Evolutionary conservation across 108 stramenopile genomes (phyloP), one percentile per base, ranked within the genome.

Genomic region (Nitzschia sp.): DNA sequence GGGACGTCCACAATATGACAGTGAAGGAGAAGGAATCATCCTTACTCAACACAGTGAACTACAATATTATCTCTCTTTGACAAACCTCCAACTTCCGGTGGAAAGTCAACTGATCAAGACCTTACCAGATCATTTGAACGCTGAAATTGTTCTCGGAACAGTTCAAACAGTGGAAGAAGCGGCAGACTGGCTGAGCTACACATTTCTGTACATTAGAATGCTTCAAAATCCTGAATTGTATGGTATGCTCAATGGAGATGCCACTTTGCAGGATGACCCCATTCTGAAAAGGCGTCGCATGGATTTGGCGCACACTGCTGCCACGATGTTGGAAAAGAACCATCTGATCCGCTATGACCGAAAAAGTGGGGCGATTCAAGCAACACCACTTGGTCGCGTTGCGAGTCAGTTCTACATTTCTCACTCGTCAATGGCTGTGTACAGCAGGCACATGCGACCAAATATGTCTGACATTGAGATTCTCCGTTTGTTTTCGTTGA

Each of bases 11-110:
- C 98, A 98, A 80, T 98, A 96, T 68, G 99, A 99, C 81, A 91
- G 80, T 17, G 95, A 96, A 77, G 98, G 98, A 29, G 98, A 99
- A 80, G 99, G 97, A 43, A 98, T 99, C 75, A 96, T 99, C 70
- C 86, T 99, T 77, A 99, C 99, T 10, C 87, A 89, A 53, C 98
- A 98, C 78, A 92, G 85, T 10, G 96, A 99, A 73, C 90, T 99
- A 34, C 99, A 97, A 77, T 99, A 97, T 80, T 99, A 99, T 75
- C 81, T 98, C 29, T 96, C 94, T 21, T 80, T 99, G 37, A 97
- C 97, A 52, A 99, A 98, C 77, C 82, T 98, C 63, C 99, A 99
- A 83, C 86, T 99, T 24, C 99, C 99, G n/a, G 91, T 99, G 24
- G 99, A 99, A 70, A 94, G 92, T 64, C 99, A 99, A 82, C 72